Base-by-base conservation (phyloP, 805 yeast genomes). In the Kodamaea fukazawae region DNA sequence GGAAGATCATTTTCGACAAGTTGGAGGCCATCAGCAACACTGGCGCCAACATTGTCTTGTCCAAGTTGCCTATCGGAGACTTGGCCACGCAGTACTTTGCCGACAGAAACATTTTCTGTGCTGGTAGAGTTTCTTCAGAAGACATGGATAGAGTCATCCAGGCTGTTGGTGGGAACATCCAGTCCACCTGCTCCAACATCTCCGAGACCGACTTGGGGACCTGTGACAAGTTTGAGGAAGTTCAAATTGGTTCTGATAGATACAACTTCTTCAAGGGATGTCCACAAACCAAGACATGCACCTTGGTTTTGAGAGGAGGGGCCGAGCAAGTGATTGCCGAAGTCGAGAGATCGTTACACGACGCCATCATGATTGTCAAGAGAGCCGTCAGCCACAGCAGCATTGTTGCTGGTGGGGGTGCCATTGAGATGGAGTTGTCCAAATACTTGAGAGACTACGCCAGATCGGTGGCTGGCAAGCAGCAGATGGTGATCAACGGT, bases 321-420 rank as follows among this genome's bases (percentile, higher is more conserved):
- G 96, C 98, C 16, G 97, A 91, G 56, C 99, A 93, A 72, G 95
- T 93, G 29, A 83, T 93, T 57, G 96, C 96, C 40, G 99, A 93
- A 70, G 96, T 95, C 17, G 99, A 93, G 63, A 79, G 99, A 66
- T 91, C 97, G 2, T 73, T 93, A 50, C 98, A 93, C 58, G 99
- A 93, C 67, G 99, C 99, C 36, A 88, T 93, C 36, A 91, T 91
- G 99, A 90, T 93, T 61, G 98, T 91, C 33, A 91, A 90, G 67
- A 78, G 99, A 54, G 95, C 98, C 2, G 79, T 93, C 30, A 82
- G 86, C 57, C 90, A 90, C 60, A 84, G 81, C 56, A 70, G 78
- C 20, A 81, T 93, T 50, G 99, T 93, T 42, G 98, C 96, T 10
- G 99, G 99, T 46, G 99, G 99, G 49, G 99, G 99, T 48, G 99